Conservation (phyloP, 306 rosid species). For the Quercus suber region DNA sequence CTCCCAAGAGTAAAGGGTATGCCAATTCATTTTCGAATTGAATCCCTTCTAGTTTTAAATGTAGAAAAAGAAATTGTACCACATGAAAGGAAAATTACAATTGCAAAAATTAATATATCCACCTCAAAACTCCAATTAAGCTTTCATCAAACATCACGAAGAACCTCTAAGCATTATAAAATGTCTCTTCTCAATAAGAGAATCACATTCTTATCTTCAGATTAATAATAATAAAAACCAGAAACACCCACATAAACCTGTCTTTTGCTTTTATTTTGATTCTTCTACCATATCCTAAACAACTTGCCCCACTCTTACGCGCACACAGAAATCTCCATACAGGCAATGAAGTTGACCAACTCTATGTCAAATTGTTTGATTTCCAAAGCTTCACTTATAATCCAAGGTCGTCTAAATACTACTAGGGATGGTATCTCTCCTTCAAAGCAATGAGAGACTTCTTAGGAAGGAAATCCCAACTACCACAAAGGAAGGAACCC, state of each 20-base stretch:
- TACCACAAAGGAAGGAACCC: slow-evolving; percentile 29
- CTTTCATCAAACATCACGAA: too few relatives aligned
- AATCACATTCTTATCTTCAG: neutral
- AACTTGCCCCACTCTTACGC: neutral
- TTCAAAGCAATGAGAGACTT: slow-evolving; percentile 50
- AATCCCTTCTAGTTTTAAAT: neutral
- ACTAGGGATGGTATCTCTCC: slow-evolving; percentile 56
- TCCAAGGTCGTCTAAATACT: slow-evolving; percentile 22
- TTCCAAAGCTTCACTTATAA: slow-evolving; percentile 3
- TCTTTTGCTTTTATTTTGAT: neutral
- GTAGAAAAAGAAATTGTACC: too few relatives aligned
- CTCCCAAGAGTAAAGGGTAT: neutral
- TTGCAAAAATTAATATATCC: too few relatives aligned
- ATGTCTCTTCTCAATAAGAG: too few relatives aligned
- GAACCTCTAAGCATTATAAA: too few relatives aligned
- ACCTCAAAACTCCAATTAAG: too few relatives aligned
- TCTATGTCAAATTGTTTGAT: neutral
- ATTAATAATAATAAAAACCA: neutral
- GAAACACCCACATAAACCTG: neutral
- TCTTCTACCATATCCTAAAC: neutral
- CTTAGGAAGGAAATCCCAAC: slow-evolving; percentile 38
- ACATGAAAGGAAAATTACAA: too few relatives aligned
- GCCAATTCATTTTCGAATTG: neutral
- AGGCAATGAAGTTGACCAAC: slow-evolving; percentile 34
- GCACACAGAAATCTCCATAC: slow-evolving; percentile 5